Percentiles rank a stretch among this genome's conserved stretches.
phyloP scores from a whole-genome alignment of 306 rosid genomes.

The Macrotyloma uniflorum region DNA sequence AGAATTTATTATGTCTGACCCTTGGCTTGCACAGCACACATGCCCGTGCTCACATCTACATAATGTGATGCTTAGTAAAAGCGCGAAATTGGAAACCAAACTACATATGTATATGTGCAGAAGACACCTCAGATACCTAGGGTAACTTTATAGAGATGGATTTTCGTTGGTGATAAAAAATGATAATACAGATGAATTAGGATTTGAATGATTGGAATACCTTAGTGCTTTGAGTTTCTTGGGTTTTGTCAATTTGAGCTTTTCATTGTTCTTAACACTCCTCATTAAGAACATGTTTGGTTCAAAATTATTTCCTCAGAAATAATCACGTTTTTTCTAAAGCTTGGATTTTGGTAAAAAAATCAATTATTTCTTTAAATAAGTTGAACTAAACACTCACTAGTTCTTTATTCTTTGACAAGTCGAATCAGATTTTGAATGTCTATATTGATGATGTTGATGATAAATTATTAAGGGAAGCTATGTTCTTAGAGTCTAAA shows the following conservation, averaged over 20 bases:
- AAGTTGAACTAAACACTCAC: background rate
- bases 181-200: background rate
- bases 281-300: background rate
- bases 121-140: background rate
- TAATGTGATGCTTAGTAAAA: background rate
- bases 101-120: background rate
- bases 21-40: background rate
- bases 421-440: background rate
- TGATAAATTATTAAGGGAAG: background rate
- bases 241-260: background rate
- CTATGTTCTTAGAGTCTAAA: background rate
- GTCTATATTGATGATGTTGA: background rate
- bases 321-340: background rate
- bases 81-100: background rate
- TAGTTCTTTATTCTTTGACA: background rate
- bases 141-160: background rate
- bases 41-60: background rate
- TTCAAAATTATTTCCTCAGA: background rate
- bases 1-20: slow-evolving; percentile 9
- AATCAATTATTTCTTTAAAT: background rate
- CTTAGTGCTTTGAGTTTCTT: background rate
- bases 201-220: background rate
- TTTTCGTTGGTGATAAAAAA: background rate
- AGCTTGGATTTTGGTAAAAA: background rate
- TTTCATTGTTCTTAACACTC: background rate